Conservation (phyloP, 2,329 filamentous ascomycete species). For the Cladosporium halotolerans region DNA sequence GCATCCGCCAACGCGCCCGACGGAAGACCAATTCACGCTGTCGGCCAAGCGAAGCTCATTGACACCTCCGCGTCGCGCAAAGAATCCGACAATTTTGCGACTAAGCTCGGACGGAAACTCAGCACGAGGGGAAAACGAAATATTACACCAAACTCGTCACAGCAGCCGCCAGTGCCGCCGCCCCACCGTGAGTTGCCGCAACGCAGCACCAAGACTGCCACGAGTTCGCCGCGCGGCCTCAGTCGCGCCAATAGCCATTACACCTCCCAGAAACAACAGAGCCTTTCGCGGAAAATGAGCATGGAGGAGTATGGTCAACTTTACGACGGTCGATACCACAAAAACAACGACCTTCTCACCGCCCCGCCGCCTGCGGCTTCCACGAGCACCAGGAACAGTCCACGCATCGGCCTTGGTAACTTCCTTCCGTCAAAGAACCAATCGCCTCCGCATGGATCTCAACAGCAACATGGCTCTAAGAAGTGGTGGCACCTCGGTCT, state of each 20-base stretch:
- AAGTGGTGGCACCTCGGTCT: constrained; percentile 10
- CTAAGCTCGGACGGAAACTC: constrained; percentile 4
- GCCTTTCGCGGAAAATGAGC: constrained; percentile 7
- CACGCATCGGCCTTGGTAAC: constrained; percentile 3
- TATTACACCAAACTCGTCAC: background rate
- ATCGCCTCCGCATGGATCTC: background rate
- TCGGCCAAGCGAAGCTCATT: constrained; percentile 5
- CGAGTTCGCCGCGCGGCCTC: constrained; percentile 34
- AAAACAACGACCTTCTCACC: background rate
- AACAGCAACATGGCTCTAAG: constrained; percentile 1
- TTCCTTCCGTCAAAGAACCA: constrained; percentile 2
- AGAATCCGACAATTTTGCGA: background rate
- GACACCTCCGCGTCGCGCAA: background rate
- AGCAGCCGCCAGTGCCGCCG: background rate
- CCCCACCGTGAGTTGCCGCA: constrained; percentile 6
- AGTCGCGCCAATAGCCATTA: constrained; percentile 9
- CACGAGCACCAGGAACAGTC: background rate
- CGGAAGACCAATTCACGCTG: constrained; percentile 1
- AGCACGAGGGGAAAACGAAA: constrained; percentile 3
- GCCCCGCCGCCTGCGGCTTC: background rate
- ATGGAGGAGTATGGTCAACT: constrained; percentile 5
- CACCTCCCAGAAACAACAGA: background rate
- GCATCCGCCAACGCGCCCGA: constrained; percentile 7
- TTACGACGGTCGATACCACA: constrained; percentile 2
- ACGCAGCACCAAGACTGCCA: constrained; percentile 41